Conservation (phyloP, 805 yeast species). For the Starmerella asiatica region DNA sequence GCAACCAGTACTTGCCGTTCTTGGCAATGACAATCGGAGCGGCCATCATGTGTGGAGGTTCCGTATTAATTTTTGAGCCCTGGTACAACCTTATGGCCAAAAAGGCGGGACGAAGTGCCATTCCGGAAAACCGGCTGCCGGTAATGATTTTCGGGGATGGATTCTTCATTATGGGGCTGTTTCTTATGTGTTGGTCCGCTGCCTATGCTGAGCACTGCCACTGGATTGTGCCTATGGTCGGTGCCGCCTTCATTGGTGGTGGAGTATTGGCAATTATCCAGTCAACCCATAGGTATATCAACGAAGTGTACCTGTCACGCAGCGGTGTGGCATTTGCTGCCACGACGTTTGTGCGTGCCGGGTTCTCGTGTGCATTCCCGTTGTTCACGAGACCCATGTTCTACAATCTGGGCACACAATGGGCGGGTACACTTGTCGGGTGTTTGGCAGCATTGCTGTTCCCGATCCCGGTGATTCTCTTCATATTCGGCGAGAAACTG, state of each 20-base stretch:
- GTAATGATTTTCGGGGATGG: slow-evolving; percentile 64
- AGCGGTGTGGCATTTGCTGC: slow-evolving; percentile 57
- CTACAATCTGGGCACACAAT: slow-evolving; percentile 49
- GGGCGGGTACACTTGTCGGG: slow-evolving; percentile 69
- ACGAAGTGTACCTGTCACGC: slow-evolving; percentile 43
- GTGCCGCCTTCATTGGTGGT: slow-evolving; percentile 37
- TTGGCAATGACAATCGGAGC: slow-evolving; percentile 59
- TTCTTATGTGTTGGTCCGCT: slow-evolving; percentile 87
- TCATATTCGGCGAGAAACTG: slow-evolving; percentile 42
- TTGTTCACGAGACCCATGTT: slow-evolving; percentile 64
- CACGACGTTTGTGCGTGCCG: slow-evolving; percentile 54
- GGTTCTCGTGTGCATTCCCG: slow-evolving; percentile 57
- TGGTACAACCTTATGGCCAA: slow-evolving; percentile 35
- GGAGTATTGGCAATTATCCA: slow-evolving; percentile 46
- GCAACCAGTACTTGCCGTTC: slow-evolving; percentile 67
- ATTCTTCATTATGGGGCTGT: slow-evolving; percentile 59
- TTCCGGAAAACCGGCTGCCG: slow-evolving; percentile 69
- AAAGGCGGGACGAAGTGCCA: slow-evolving; percentile 41
- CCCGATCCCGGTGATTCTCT: slow-evolving; percentile 57
- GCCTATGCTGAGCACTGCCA: slow-evolving; percentile 46
- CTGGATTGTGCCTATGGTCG: slow-evolving; percentile 46
- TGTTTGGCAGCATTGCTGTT: slow-evolving; percentile 42
- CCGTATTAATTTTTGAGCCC: slow-evolving; percentile 41
- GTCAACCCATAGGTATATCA: slow-evolving; percentile 46
- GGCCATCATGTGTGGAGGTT: slow-evolving; percentile 39